Percentiles rank a stretch among this genome's conserved stretches.
Conservation (phyloP, 106 monocot species). For the Acanthochlamys bracteata region DNA sequence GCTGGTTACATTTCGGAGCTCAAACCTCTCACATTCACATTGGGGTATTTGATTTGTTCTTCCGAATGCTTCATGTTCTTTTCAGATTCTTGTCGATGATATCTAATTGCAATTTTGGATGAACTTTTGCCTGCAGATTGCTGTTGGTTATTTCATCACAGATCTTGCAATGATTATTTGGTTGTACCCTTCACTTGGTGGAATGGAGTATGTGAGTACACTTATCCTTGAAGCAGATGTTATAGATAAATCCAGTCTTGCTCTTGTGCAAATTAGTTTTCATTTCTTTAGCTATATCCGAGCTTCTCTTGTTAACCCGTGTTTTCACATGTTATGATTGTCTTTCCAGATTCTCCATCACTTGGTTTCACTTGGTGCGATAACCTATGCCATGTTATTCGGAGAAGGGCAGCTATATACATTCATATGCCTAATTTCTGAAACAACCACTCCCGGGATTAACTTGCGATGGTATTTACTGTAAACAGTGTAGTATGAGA, state of each 20-base stretch:
- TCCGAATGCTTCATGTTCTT: too few species aligned
- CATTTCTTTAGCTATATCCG: too few species aligned
- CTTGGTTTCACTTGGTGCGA: constrained; percentile 54
- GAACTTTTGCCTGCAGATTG: constrained; percentile 39
- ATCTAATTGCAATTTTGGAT: too few species aligned
- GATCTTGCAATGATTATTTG: constrained; percentile 86
- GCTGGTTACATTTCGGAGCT: constrained; percentile 44
- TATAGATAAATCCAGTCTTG: too few species aligned
- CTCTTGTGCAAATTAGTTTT: too few species aligned
- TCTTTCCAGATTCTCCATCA: constrained; percentile 80
- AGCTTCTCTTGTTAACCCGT: too few species aligned
- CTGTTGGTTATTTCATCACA: constrained; percentile 76
- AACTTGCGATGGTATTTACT: constrained; percentile 78
- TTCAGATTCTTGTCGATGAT: too few species aligned
- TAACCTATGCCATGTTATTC: constrained; percentile 64
- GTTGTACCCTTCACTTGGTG: constrained; percentile 89
- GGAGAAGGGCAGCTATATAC: constrained; percentile 90
- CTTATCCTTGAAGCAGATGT: neutral
- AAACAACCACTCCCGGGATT: constrained; percentile 78
- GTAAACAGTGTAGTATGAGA: neutral
- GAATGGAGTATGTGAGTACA: constrained; percentile 79
- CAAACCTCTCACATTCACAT: constrained; percentile 52
- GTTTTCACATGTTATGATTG: too few species aligned
- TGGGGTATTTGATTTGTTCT: constrained; percentile 38
- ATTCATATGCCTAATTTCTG: constrained; percentile 83